phyloP scores from a whole-genome alignment of 2,329 filamentous ascomycete species.

The Penicillium nordicum region DNA sequence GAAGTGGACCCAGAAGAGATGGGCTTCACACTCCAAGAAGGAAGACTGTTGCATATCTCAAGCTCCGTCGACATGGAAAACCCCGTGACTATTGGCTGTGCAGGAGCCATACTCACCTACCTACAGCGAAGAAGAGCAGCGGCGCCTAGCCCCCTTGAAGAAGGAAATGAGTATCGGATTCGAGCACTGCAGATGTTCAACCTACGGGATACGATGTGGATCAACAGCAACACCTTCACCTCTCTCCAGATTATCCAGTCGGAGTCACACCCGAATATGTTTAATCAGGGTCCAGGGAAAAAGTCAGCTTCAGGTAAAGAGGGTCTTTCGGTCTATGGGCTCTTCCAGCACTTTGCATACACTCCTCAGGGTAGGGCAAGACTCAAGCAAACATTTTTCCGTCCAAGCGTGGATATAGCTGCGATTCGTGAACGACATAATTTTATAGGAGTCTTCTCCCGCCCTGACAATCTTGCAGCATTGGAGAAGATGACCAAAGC shows the following conservation, averaged over 20 bases:
- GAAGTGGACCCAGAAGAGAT: conserved; percentile 39
- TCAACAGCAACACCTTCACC: conserved; percentile 74
- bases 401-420: conserved; percentile 66
- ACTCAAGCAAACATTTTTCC: conserved; percentile 76
- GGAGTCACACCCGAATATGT: conserved; percentile 77
- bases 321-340: conserved; percentile 75
- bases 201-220: conserved; percentile 64
- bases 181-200: conserved; percentile 70
- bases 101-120: conserved; percentile 79
- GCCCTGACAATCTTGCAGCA: conserved; percentile 61
- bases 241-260: conserved; percentile 82
- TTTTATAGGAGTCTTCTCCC: conserved; percentile 64
- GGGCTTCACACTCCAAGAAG: conserved; percentile 56
- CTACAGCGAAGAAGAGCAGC: conserved; percentile 66
- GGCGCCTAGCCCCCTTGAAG: conserved; percentile 49
- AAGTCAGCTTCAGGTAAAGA: conserved; percentile 68
- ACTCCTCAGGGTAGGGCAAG: conserved; percentile 74
- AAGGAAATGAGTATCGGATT: conserved; percentile 51
- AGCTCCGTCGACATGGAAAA: conserved; percentile 73
- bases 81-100: conserved; percentile 72
- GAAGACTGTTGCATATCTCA: conserved; percentile 65
- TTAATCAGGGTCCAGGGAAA: conserved; percentile 66
- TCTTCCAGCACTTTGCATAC: conserved; percentile 70
- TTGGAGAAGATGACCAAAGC: conserved; percentile 57
- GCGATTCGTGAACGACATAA: conserved; percentile 69